Evolutionary conservation across 768 basidiomycete genomes (phyloP).

Genomic region (Xerocomellus dryophilus): DNA sequence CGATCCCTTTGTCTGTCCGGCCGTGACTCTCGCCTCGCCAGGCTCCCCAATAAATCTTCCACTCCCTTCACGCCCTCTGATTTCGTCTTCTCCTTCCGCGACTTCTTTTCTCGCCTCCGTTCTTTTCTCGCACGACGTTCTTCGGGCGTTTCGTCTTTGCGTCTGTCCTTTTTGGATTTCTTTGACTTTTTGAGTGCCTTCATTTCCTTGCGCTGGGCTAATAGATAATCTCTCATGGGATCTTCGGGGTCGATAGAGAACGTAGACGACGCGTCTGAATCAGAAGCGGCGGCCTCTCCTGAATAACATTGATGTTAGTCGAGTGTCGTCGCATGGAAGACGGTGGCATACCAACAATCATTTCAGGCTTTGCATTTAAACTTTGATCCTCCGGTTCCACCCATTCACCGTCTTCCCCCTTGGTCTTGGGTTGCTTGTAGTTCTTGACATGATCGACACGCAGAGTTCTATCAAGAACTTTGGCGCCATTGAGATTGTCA

Average conservation of each 20-base stretch:
- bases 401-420: conserved; percentile 82
- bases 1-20: conserved; percentile 12
- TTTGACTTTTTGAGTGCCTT: conserved; percentile 62
- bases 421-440: conserved; percentile 82
- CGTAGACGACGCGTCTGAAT: conserved; percentile 61
- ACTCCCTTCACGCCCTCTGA: conserved; percentile 65
- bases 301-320: conserved; percentile 11
- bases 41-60: conserved; percentile 57
- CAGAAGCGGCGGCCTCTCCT: conserved; percentile 56
- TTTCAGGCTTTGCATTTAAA: conserved; percentile 79
- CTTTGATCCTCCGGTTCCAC: conserved; percentile 81
- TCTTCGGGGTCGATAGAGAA: conserved; percentile 90
- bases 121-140: conserved; percentile 76
- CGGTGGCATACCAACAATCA: conserved; percentile 54
- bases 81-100: conserved; percentile 47
- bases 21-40: conserved; percentile 31
- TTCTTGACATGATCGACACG: conserved; percentile 91
- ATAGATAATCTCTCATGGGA: conserved; percentile 93
- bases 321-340: background rate
- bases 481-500: conserved; percentile 96
- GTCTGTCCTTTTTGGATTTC: conserved; percentile 60
- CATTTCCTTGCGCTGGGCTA: conserved; percentile 70
- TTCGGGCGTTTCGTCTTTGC: conserved; percentile 74
- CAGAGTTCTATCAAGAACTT: conserved; percentile 79
- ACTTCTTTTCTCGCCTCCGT: conserved; percentile 67